Conservation (phyloP, 306 rosid species). For the Datisca glomerata region DNA sequence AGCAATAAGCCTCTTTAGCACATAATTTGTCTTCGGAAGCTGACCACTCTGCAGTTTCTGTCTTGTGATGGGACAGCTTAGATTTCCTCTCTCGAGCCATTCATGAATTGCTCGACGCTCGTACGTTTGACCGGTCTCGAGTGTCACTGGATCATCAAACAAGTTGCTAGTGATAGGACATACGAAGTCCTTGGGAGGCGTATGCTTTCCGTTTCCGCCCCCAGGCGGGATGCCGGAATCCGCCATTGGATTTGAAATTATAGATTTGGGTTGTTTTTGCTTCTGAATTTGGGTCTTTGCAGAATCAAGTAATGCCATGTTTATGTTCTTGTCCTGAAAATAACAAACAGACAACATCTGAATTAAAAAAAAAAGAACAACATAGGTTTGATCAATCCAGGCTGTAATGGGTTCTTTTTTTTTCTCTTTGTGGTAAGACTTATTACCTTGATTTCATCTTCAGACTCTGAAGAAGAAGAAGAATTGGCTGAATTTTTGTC, state of each 20-base stretch:
- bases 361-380: constrained; percentile 12
- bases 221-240: constrained; percentile 25
- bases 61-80: constrained; percentile 82
- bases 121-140: constrained; percentile 90
- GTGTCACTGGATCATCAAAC: constrained; percentile 91
- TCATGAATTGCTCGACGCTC: constrained; percentile 85
- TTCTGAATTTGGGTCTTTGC: constrained; percentile 27
- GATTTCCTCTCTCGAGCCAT: constrained; percentile 78
- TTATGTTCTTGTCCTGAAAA: constrained; percentile 49
- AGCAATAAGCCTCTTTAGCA: constrained; percentile 74
- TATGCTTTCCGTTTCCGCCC: constrained; percentile 29
- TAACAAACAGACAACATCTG: constrained; percentile 17
- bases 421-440: constrained; percentile 23
- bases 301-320: constrained; percentile 31
- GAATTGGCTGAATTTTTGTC: constrained; percentile 17
- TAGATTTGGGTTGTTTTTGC: constrained; percentile 28
- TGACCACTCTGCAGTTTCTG: constrained; percentile 62
- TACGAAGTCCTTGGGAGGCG: constrained; percentile 78
- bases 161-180: constrained; percentile 85
- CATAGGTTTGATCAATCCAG: constrained; percentile 36
- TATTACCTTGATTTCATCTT: constrained; percentile 57
- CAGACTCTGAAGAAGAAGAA: constrained; percentile 44
- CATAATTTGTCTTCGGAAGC: constrained; percentile 87
- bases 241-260: constrained; percentile 40
- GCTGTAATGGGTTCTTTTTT: constrained; percentile 1